Evolutionary conservation across 305 asterid genomes (phyloP).

Genomic region (Fraxinus latifolia): DNA sequence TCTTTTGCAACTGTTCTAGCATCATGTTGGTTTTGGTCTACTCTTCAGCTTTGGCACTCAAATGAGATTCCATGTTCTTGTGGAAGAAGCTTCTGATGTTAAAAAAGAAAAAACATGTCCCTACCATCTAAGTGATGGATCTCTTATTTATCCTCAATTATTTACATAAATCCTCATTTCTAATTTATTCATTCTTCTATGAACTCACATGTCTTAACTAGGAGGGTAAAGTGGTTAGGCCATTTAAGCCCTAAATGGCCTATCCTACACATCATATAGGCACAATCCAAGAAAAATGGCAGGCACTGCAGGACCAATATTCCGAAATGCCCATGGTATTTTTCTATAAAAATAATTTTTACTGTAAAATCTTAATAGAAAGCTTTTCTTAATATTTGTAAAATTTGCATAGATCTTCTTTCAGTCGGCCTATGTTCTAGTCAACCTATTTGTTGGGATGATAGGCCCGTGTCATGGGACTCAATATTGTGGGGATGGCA

Average conservation of each 20-base stretch:
- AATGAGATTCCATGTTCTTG: neutral
- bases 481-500: neutral
- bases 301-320: neutral
- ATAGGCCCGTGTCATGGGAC: neutral
- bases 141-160: neutral
- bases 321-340: neutral
- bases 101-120: neutral
- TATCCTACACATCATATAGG: neutral
- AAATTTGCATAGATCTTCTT: neutral
- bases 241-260: neutral
- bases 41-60: neutral
- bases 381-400: neutral
- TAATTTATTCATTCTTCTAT: neutral
- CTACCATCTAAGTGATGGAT: neutral
- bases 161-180: neutral
- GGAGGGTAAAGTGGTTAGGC: neutral
- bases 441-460: neutral
- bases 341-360: neutral
- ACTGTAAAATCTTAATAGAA: neutral
- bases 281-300: neutral
- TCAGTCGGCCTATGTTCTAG: neutral
- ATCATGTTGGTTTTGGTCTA: neutral
- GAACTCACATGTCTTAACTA: neutral
- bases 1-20: neutral
- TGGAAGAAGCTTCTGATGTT: neutral